Conservation (phyloP, 2,329 filamentous ascomycete genomes). For the Monilinia polystroma region DNA sequence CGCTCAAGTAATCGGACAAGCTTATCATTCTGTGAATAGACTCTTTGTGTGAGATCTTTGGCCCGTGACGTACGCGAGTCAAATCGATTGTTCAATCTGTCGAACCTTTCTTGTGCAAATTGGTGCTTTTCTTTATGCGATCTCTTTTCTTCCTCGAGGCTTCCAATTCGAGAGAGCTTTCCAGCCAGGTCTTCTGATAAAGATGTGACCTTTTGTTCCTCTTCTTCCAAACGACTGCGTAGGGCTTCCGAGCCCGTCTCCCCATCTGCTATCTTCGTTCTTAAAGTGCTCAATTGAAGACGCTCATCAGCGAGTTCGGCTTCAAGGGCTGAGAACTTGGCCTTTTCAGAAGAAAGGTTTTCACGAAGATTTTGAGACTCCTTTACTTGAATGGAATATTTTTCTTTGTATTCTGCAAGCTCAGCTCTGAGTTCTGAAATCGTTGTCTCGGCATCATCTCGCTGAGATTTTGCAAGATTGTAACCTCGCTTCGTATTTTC, state of each 20-base stretch:
- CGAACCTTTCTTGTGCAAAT: slow-evolving; percentile 52
- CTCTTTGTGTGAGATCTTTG: slow-evolving; percentile 78
- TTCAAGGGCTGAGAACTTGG: slow-evolving; percentile 55
- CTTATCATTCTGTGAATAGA: slow-evolving; percentile 82
- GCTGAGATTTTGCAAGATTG: slow-evolving; percentile 60
- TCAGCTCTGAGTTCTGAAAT: slow-evolving; percentile 58
- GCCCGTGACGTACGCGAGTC: slow-evolving; percentile 70
- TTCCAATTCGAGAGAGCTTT: slow-evolving; percentile 72
- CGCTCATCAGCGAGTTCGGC: slow-evolving; percentile 62
- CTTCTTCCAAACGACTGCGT: slow-evolving; percentile 70
- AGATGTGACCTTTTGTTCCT: slow-evolving; percentile 67
- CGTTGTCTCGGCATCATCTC: slow-evolving; percentile 57
- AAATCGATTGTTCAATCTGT: slow-evolving; percentile 55
- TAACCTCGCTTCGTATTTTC: slow-evolving; percentile 60
- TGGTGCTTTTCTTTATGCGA: slow-evolving; percentile 65
- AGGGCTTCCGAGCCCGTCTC: slow-evolving; percentile 80
- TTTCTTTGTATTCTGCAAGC: slow-evolving; percentile 53
- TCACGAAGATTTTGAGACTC: slow-evolving; percentile 54
- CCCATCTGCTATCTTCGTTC: slow-evolving; percentile 73
- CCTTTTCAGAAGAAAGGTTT: slow-evolving; percentile 52
- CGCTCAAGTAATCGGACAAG: slow-evolving; percentile 81
- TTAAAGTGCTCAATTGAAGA: slow-evolving; percentile 65
- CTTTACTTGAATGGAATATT: slow-evolving; percentile 52
- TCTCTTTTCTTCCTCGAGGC: slow-evolving; percentile 72
- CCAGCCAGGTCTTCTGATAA: slow-evolving; percentile 71